Evolutionary conservation across 345 rosid genomes (phyloP).

Genomic region (Corchorus olitorius): DNA sequence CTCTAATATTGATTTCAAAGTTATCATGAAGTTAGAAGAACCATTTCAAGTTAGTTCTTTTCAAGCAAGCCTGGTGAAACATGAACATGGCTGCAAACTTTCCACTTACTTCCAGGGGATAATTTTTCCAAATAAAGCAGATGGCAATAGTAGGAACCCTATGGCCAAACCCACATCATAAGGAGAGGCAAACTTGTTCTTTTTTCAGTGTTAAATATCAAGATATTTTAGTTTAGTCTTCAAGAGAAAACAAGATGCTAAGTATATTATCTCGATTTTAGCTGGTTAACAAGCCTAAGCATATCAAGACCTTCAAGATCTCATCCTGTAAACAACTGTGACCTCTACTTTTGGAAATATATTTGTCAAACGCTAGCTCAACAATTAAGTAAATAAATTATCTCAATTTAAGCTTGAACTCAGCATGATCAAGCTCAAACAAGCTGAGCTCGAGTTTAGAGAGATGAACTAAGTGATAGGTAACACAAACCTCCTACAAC

Average conservation of each 20-base stretch:
- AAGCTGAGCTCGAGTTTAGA: not conserved
- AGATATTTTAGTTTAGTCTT: not conserved
- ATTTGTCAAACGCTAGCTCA: not conserved
- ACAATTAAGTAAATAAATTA: conserved; percentile 5
- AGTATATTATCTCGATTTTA: not conserved
- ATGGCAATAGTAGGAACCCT: not conserved
- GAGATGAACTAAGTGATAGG: not conserved
- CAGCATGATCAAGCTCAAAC: conserved; percentile 6
- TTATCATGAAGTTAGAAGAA: not conserved
- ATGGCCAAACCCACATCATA: too few species aligned
- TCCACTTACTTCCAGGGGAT: not conserved
- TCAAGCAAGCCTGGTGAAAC: not conserved
- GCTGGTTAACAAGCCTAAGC: conserved; percentile 5
- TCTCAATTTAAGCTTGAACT: not conserved
- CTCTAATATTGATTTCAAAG: conserved; percentile 4
- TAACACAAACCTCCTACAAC: conserved; percentile 72
- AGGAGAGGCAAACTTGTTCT: too few species aligned
- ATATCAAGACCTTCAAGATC: not conserved
- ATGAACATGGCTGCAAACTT: not conserved
- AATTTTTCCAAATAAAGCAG: not conserved
- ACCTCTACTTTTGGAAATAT: not conserved
- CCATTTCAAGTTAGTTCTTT: not conserved
- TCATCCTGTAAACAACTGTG: not conserved
- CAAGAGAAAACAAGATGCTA: not conserved
- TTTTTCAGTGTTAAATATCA: not conserved